A percentile compares a stretch with the other conserved stretches of the same genome.
phyloP scores from a whole-genome alignment of 352 stramenopile genomes.

The Halophytophthora polymorphica region DNA sequence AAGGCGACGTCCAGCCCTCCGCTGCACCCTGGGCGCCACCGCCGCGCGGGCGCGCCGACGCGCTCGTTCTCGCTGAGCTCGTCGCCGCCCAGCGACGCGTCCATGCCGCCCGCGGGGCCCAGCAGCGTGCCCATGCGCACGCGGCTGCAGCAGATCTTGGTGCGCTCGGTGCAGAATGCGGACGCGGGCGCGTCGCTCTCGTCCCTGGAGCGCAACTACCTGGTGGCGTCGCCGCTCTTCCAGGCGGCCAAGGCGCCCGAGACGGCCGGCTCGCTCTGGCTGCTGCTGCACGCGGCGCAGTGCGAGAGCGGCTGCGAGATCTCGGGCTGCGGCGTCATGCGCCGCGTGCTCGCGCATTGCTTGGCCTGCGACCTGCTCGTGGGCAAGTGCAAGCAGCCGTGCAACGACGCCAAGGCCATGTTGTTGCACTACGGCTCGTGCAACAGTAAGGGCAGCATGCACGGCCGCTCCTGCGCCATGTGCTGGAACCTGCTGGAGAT shows the following conservation, averaged over 20 bases:
- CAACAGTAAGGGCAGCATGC: conserved; percentile 37
- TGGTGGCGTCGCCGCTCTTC: conserved; percentile 61
- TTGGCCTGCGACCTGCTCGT: conserved; percentile 52
- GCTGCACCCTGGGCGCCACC: conserved; percentile 19
- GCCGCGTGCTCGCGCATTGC: conserved; percentile 63
- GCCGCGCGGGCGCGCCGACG: conserved; percentile 11
- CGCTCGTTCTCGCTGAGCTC: conserved; percentile 31
- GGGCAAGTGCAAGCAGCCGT: conserved; percentile 62
- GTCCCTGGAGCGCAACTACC: conserved; percentile 43
- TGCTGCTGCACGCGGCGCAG: conserved; percentile 53
- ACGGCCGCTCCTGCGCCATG: conserved; percentile 42
- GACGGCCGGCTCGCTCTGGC: conserved; percentile 67
- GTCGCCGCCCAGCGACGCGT: conserved; percentile 13
- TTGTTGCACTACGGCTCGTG: conserved; percentile 67
- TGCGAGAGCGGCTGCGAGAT: conserved; percentile 54
- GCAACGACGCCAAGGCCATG: conserved; percentile 79
- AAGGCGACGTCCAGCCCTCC: conserved; percentile 19
- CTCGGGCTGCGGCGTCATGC: conserved; percentile 63
- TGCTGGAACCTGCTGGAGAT: conserved; percentile 70
- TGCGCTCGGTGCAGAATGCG: conserved; percentile 42
- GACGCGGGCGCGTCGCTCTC: conserved; percentile 42
- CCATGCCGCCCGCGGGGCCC: conserved; percentile 21
- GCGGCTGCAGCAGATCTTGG: conserved; percentile 39
- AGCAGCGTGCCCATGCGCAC: conserved; percentile 34
- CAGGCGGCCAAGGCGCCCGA: conserved; percentile 42